Evolutionary conservation across 495 filamentous ascomycete species (phyloP).

Genomic region (Aspergillus ellipticus): DNA sequence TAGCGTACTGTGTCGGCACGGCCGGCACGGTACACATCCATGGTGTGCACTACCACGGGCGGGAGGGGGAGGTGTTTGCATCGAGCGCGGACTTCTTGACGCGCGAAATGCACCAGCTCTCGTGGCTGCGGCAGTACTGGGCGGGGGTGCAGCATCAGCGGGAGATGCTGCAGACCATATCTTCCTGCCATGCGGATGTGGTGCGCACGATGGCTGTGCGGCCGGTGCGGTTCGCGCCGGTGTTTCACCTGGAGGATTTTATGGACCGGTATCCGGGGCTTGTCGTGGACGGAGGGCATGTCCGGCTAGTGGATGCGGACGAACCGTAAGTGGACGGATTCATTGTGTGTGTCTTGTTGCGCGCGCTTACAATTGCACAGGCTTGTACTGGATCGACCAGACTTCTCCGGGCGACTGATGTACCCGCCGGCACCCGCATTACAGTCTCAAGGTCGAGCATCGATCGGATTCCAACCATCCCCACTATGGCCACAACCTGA

Average conservation of each 20-base stretch:
- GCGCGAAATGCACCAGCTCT: constrained; percentile 73
- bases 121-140: constrained; percentile 69
- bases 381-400: constrained; percentile 5
- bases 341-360: background rate
- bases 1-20: constrained; percentile 77
- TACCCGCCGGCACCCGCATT: constrained; percentile 19
- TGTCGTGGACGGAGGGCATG: constrained; percentile 50
- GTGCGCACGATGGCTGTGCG: constrained; percentile 65
- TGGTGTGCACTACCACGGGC: constrained; percentile 71
- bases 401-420: constrained; percentile 12
- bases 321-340: constrained; percentile 21
- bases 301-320: constrained; percentile 52
- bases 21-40: constrained; percentile 84
- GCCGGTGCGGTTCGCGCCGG: constrained; percentile 66
- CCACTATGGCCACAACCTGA: constrained; percentile 11
- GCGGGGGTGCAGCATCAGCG: constrained; percentile 74
- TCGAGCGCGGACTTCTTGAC: constrained; percentile 67
- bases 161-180: constrained; percentile 70
- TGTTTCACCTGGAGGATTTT: constrained; percentile 83
- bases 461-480: constrained; percentile 15
- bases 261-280: constrained; percentile 69
- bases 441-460: constrained; percentile 22
- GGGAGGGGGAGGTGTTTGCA: constrained; percentile 60
- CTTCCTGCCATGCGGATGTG: constrained; percentile 67
- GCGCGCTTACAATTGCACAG: background rate